These are phyloP conservation scores for Agapanthus africanus DNA, from an alignment of 106 monocot genomes.

Conservation along the genomic window DNA sequence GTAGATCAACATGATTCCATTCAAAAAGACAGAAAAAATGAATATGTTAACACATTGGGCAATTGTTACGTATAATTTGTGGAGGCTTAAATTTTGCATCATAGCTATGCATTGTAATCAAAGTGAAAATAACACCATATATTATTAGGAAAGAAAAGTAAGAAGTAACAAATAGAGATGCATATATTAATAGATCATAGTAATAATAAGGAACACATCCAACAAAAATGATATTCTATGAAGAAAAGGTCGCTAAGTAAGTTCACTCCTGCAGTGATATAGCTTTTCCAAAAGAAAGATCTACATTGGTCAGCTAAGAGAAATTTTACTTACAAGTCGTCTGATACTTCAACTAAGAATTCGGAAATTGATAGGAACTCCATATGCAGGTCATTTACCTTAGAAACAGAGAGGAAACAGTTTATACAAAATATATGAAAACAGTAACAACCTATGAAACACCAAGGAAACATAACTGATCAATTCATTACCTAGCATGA, in stretches of 20 bases:
- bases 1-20: not conserved
- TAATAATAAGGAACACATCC: not conserved
- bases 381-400: slow-evolving; percentile 93
- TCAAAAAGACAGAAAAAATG: not conserved
- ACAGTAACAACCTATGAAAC: not conserved
- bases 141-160: too few relatives aligned
- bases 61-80: too few relatives aligned
- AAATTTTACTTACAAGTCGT: slow-evolving; percentile 73
- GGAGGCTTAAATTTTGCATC: not conserved
- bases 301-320: not conserved
- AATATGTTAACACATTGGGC: not conserved
- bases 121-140: not conserved
- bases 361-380: slow-evolving; percentile 83
- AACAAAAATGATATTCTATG: not conserved
- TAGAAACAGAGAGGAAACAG: not conserved
- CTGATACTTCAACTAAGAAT: slow-evolving; percentile 85
- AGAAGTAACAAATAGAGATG: not conserved
- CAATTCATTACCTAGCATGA: not conserved
- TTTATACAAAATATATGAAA: not conserved
- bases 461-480: not conserved
- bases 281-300: too few relatives aligned
- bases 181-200: not conserved
- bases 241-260: not conserved
- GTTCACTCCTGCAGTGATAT: too few relatives aligned
- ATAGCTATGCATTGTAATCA: not conserved